Percentiles rank a stretch among this genome's conserved stretches.
Conservation (phyloP, 2,329 filamentous ascomycete genomes). For the Berkeleyomyces rouxiae region DNA sequence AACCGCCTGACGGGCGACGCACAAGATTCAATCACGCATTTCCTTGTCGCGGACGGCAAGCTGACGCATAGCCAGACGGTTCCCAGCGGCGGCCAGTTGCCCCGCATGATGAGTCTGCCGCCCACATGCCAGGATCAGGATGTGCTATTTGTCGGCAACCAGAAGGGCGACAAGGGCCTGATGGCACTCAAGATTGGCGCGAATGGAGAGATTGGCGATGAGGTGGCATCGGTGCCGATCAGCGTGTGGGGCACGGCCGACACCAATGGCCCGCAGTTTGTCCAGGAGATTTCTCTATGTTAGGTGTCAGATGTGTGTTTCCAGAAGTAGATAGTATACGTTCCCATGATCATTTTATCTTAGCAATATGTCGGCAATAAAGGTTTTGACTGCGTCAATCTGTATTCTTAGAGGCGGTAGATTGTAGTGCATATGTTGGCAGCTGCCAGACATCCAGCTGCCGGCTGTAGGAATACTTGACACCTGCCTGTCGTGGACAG, state of each 20-base stretch:
- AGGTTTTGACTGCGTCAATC: background rate
- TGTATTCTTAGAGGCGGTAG: background rate
- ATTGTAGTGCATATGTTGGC: background rate
- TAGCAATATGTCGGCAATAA: background rate
- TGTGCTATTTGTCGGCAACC: constrained; percentile 31
- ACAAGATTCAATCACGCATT: constrained; percentile 32
- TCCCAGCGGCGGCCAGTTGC: constrained; percentile 23
- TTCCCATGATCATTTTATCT: background rate
- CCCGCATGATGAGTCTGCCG: constrained; percentile 28
- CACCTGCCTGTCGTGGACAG: background rate
- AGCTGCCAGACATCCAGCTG: background rate
- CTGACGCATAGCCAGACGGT: constrained; percentile 23
- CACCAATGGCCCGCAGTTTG: constrained; percentile 10
- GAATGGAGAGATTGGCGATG: constrained; percentile 19
- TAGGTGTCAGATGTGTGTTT: too few relatives aligned
- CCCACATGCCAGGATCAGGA: constrained; percentile 20
- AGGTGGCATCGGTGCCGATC: constrained; percentile 9
- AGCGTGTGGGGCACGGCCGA: constrained; percentile 1
- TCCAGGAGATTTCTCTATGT: constrained; percentile 5
- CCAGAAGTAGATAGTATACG: background rate
- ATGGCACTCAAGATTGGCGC: constrained; percentile 23
- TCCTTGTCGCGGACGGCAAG: constrained; percentile 21
- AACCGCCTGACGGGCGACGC: constrained; percentile 31
- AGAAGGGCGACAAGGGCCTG: constrained; percentile 25
- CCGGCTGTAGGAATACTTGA: background rate